Base-by-base conservation (phyloP, 768 basidiomycete genomes). In the Rhodotorula toruloides region DNA sequence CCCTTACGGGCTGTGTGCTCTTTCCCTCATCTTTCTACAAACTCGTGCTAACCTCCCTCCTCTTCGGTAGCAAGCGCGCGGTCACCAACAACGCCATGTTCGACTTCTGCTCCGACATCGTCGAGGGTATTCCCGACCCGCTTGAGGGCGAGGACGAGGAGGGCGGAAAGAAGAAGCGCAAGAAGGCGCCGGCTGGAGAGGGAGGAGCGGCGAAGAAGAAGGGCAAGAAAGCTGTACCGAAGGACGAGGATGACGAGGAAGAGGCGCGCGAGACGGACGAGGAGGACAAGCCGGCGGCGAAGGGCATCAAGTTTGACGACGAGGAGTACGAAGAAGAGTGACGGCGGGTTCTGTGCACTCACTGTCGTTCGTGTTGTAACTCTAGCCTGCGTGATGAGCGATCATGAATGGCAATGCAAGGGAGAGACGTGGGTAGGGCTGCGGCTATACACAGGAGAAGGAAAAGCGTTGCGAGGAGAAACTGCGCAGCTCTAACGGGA, bases 71-170 rank as follows among this genome's bases (percentile, higher is more conserved):
- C 70, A 98, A 98, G 81, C 89, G 91, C 73, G 90, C 91, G 0
- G 86, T 97, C 14, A 87, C 89, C 63, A 86, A 85, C 22, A 88
- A 86, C 17, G 87, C 91, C 70, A 89, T 86, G 81, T 85, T 97
- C 55, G 94, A 97, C 77, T 98, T 97, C 78, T 83, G 97, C 39
- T 88, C 90, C 76, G 92, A 97, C 76, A 85, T 96, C 58, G 91
- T 94, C 31, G 85, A 88, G 74, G 79, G 81, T 42, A 85, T 94
- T 11, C 87, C 90, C 1, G 92, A 97, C 77, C 92, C 92, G 0
- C 87, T 89, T 7, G 85, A 87, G 0, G 68, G 67, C 29, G 67
- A 64, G n/a, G 64, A 61, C n/a, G 69, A 70, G 42, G 72, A 73
- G 46, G 37, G 36, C 27, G 54, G 53, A 40, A 54, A 43, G 54